phyloP scores from a whole-genome alignment of 352 stramenopile species.

The Thalassiosira mediterranea region DNA sequence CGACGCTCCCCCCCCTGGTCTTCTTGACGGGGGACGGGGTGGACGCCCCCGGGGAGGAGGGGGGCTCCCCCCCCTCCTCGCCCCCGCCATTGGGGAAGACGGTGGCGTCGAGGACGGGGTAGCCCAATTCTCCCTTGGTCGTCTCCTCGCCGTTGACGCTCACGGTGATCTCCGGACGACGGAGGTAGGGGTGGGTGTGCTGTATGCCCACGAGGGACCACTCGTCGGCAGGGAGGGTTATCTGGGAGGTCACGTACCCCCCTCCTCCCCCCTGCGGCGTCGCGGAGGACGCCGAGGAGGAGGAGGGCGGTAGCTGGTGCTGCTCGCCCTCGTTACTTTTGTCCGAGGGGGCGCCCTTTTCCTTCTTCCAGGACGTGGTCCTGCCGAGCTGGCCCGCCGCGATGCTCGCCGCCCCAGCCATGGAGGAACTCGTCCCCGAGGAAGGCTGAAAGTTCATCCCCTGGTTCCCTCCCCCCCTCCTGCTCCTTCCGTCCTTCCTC shows the following conservation, averaged over 20 bases:
- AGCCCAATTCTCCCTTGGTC: conserved; percentile 69
- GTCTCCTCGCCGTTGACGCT: conserved; percentile 76
- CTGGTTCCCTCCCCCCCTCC: neutral
- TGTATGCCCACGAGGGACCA: conserved; percentile 78
- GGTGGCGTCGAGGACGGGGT: conserved; percentile 63
- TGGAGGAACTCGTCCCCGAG: neutral
- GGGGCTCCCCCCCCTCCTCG: conserved; percentile 10
- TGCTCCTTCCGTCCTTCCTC: neutral
- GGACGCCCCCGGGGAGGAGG: neutral
- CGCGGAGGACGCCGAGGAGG: neutral
- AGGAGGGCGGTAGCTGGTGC: neutral
- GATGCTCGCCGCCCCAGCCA: too few relatives aligned
- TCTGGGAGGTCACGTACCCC: conserved; percentile 33
- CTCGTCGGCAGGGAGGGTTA: conserved; percentile 62
- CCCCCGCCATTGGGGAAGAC: neutral
- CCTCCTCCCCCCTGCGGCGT: neutral
- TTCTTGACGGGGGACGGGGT: neutral
- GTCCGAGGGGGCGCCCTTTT: neutral
- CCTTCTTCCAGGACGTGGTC: neutral
- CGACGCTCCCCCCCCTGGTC: neutral
- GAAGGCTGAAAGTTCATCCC: neutral
- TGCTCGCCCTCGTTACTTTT: neutral
- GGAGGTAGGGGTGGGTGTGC: conserved; percentile 82
- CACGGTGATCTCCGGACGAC: conserved; percentile 73
- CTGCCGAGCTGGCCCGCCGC: neutral